Percentiles rank a stretch among this genome's conserved stretches.
These are phyloP conservation scores for Rhizopus delemar DNA, from an alignment of 371 early-diverging fungal genomes.

Conservation along the genomic window DNA sequence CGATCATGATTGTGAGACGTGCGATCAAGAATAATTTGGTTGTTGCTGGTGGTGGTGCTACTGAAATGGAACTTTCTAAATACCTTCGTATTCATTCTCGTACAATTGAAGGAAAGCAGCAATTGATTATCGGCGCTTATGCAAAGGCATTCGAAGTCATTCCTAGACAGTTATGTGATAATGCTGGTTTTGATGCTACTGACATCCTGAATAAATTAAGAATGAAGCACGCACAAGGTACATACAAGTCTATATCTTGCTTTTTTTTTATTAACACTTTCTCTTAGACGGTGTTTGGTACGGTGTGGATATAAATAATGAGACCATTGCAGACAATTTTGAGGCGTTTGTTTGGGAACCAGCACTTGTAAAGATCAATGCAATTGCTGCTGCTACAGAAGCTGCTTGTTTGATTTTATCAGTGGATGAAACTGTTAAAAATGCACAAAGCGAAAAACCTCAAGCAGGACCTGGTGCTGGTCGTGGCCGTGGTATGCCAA, in stretches of 20 bases:
- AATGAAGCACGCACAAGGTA: constrained; percentile 89
- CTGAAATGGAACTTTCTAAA: constrained; percentile 97
- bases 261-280: constrained; percentile 1
- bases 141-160: constrained; percentile 99
- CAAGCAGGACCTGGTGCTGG: constrained; percentile 53
- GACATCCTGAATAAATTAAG: constrained; percentile 97
- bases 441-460: constrained; percentile 65
- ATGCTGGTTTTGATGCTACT: constrained; percentile 99
- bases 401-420: constrained; percentile 95
- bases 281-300: constrained; percentile 77
- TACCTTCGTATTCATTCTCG: constrained; percentile 91
- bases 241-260: constrained; percentile 36
- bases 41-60: constrained; percentile 98
- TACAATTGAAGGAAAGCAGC: constrained; percentile 95
- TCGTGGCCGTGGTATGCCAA: constrained; percentile 65
- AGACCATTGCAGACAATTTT: constrained; percentile 89
- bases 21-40: constrained; percentile 93
- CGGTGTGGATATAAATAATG: constrained; percentile 93
- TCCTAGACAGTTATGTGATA: constrained; percentile 98
- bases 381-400: constrained; percentile 93
- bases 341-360: constrained; percentile 99
- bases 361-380: constrained; percentile 98
- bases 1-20: constrained; percentile 98
- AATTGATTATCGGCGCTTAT: constrained; percentile 94
- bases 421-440: constrained; percentile 95